phyloP scores from a whole-genome alignment of 2,329 filamentous ascomycete genomes.

The Teratosphaeria zuluensis region DNA sequence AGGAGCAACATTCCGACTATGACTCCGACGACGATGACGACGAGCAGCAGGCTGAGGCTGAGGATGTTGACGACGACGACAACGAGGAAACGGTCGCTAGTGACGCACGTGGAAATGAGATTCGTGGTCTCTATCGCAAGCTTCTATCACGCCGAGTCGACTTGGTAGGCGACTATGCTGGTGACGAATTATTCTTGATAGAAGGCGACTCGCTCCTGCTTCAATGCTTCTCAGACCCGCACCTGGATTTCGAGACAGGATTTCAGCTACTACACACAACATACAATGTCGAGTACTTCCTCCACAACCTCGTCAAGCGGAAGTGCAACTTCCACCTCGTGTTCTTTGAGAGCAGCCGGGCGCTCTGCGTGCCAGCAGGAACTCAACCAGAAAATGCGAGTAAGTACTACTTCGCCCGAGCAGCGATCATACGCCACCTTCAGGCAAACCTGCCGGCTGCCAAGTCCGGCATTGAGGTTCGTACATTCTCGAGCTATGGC shows the following conservation, averaged over 20 bases:
- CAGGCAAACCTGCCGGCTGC: constrained; percentile 31
- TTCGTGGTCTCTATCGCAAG: constrained; percentile 27
- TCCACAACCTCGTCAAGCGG: constrained; percentile 49
- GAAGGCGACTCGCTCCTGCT: constrained; percentile 65
- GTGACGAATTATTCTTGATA: constrained; percentile 61
- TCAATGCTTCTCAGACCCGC: constrained; percentile 51
- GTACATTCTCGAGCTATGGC: constrained; percentile 39
- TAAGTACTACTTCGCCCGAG: constrained; percentile 54
- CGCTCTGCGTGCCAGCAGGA: constrained; percentile 46
- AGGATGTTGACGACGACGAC: constrained; percentile 2
- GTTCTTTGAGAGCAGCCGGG: constrained; percentile 53
- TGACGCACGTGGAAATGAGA: constrained; percentile 3
- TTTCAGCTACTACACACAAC: constrained; percentile 64
- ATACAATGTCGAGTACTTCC: constrained; percentile 58
- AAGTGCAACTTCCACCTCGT: constrained; percentile 63
- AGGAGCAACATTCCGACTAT: neutral
- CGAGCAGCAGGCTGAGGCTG: neutral
- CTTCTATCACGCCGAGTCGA: constrained; percentile 45
- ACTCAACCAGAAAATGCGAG: constrained; percentile 24
- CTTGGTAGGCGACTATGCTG: constrained; percentile 66
- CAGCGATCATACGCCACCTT: constrained; percentile 57
- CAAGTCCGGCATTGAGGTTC: constrained; percentile 34
- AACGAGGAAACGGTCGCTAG: constrained; percentile 6
- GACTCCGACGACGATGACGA: neutral
- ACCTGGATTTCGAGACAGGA: constrained; percentile 57